Percentiles rank a stretch among this genome's conserved stretches.
These are phyloP conservation scores for Circinella minor DNA, from an alignment of 371 early-diverging fungal genomes.

Conservation along the genomic window DNA sequence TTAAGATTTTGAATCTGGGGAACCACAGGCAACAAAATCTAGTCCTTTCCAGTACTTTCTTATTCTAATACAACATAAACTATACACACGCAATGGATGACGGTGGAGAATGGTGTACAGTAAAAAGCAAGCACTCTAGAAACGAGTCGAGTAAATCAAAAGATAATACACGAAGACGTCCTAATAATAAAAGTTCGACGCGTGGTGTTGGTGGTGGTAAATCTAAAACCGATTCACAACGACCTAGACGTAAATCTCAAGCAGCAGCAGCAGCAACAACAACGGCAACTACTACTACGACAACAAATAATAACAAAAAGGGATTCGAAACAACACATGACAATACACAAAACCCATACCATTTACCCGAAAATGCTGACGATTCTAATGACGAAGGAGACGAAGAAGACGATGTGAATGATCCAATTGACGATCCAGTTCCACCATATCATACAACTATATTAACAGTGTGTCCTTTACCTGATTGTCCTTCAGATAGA, in stretches of 20 bases:
- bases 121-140: conserved; percentile 6
- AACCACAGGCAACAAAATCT: not conserved
- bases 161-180: not conserved
- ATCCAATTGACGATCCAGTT: conserved; percentile 50
- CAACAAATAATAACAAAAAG: no score
- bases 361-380: not conserved
- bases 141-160: conserved; percentile 3
- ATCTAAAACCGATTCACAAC: not conserved
- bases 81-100: conserved; percentile 5
- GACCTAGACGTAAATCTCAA: not conserved
- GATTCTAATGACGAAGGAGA: conserved; percentile 41
- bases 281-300: not conserved
- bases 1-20: no score
- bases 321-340: no score
- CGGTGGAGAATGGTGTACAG: conserved; percentile 25
- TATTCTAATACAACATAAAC: not conserved
- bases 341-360: conserved; percentile 12
- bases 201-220: not conserved
- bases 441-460: conserved; percentile 70
- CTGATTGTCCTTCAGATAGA: conserved; percentile 49
- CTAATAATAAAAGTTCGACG: not conserved
- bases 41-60: not conserved
- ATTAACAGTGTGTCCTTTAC: conserved; percentile 59
- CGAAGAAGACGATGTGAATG: conserved; percentile 49
- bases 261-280: not conserved